Evolutionary conservation across 371 early-diverging fungal species (phyloP), one percentile per base, ranked within the genome.

Genomic region (Mortierella sp.): DNA sequence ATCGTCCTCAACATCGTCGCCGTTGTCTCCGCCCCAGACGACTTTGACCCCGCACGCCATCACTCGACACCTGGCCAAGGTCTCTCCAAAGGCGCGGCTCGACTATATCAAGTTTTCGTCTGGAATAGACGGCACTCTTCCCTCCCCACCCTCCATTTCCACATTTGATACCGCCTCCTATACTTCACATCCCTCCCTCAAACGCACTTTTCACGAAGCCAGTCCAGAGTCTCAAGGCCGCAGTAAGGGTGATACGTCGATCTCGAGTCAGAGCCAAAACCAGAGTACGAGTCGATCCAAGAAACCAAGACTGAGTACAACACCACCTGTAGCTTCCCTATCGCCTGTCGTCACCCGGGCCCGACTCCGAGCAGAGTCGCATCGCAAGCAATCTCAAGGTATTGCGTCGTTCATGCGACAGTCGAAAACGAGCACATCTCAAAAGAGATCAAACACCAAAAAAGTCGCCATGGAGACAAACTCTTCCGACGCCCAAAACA

Each of bases 401-500:
- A 63, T 67, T 28, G 52, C 60, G 29, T 51, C 61, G 47, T 74
- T 60, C 43, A 63, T 67, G 68, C 76, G 68, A 49, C 68, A 67
- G 55, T 74, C 76, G 25, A 74, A 74, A 60, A 74, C 54, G 57
- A 68, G 76, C 50, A 74, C 69, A 13, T 60, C 68, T n/a, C 76
- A 68, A 49, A 68, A 68, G 57, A 34, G 68, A 54, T 68, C 76
- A 29, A 72, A 34, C 41, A 46, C 59, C 41, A 72, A 72, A 44
- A 60, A 46, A 40, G 57, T 46, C 40, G 17, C 41, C 2, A 51
- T 57, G 31, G 57, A 41, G 3, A 28, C 47, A 43, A 46, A 22
- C 44, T 41, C 63, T n/a, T 50, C 47, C 16, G 28, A 14, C 40
- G 21, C 49, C 21, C 22, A 57, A 34, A 53, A 46, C 24, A 16